Percentiles rank a stretch among this genome's conserved stretches.
phyloP scores from a whole-genome alignment of 345 rosid genomes.

The Trapa incisa region DNA sequence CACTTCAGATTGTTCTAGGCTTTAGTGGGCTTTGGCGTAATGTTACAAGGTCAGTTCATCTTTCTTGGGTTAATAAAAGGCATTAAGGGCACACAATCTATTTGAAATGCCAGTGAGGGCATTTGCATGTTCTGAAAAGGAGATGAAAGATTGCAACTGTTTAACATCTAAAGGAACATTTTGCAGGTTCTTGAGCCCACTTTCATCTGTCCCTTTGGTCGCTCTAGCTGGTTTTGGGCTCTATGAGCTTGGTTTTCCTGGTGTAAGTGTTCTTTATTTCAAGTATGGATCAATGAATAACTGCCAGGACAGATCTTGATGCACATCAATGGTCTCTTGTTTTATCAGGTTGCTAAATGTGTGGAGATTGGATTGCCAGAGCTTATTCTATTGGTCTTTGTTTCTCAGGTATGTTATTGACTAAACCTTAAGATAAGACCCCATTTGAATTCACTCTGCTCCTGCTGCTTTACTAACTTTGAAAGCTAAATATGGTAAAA shows the following conservation, averaged over 20 bases:
- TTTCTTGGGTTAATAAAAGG: neutral
- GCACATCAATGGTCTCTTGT: constrained; percentile 6
- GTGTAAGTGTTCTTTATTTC: constrained; percentile 42
- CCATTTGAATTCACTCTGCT: neutral
- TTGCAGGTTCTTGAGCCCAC: constrained; percentile 86
- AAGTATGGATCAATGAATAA: neutral
- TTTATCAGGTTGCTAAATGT: constrained; percentile 78
- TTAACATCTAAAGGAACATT: neutral
- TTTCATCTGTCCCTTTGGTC: constrained; percentile 85
- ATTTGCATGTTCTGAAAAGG: too few relatives aligned
- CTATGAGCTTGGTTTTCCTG: constrained; percentile 89
- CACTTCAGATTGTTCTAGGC: constrained; percentile 93
- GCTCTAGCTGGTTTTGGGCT: constrained; percentile 85
- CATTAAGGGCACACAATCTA: neutral
- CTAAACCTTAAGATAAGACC: neutral
- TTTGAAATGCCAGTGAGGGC: neutral
- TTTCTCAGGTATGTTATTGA: constrained; percentile 56
- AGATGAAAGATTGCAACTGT: neutral
- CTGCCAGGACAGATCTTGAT: neutral
- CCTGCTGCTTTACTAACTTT: neutral
- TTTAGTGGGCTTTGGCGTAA: constrained; percentile 99
- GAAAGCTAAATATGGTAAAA: neutral
- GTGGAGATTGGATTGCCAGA: constrained; percentile 93
- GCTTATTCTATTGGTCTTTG: constrained; percentile 56
- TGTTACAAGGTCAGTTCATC: constrained; percentile 45